phyloP scores from a whole-genome alignment of 768 basidiomycete genomes.

The Boletus pseudopeckii region DNA sequence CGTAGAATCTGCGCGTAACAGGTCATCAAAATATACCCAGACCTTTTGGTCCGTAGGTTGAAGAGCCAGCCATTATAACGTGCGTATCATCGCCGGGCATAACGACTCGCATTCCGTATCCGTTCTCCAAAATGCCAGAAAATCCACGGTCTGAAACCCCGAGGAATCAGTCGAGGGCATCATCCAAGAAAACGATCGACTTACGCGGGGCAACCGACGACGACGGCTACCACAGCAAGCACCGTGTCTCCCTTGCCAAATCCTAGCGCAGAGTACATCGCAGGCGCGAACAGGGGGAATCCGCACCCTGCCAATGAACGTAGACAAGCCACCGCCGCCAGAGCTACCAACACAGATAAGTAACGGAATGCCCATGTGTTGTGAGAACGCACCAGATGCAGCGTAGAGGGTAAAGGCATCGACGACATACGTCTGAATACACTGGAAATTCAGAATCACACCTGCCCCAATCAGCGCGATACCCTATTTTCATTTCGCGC shows the following conservation, averaged over 20 bases:
- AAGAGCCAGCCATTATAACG: no score
- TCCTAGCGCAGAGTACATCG: constrained; percentile 62
- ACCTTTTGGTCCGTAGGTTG: no score
- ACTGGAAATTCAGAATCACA: constrained; percentile 56
- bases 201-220: constrained; percentile 55
- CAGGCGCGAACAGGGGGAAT: constrained; percentile 75
- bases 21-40: not conserved
- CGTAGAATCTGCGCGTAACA: not conserved
- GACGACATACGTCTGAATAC: constrained; percentile 65
- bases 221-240: constrained; percentile 55
- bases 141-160: constrained; percentile 38
- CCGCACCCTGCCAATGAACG: constrained; percentile 68
- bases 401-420: constrained; percentile 65
- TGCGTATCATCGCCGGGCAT: constrained; percentile 24
- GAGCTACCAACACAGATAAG: no score
- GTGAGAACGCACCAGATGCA: constrained; percentile 50
- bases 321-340: constrained; percentile 61
- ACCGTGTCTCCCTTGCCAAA: constrained; percentile 70
- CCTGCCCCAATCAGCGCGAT: constrained; percentile 55
- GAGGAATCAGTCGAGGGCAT: constrained; percentile 28
- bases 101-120: constrained; percentile 49
- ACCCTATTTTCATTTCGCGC: constrained; percentile 39
- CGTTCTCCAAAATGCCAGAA: constrained; percentile 46
- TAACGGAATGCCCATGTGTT: not conserved
- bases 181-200: not conserved